A percentile compares a stretch with the other conserved stretches of the same genome.
These are phyloP conservation scores for Cercospora sojina DNA, from an alignment of 2,329 filamentous ascomycete species.

Conservation along the genomic window DNA sequence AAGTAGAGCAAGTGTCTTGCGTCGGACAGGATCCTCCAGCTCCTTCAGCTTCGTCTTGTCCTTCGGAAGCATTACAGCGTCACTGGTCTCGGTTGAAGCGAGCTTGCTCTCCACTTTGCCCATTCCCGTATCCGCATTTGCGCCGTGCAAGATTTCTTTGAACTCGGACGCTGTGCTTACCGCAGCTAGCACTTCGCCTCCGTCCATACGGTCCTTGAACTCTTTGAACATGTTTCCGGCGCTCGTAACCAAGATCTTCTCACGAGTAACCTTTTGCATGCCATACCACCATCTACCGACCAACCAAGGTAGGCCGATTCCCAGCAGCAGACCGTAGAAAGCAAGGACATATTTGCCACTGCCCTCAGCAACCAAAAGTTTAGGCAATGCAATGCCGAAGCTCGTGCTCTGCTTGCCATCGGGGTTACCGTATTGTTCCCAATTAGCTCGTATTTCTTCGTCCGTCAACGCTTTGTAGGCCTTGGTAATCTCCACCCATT, in stretches of 20 bases:
- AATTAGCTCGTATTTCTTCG: constrained; percentile 96
- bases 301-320: constrained; percentile 85
- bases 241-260: constrained; percentile 87
- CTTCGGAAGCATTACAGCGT: constrained; percentile 64
- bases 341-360: constrained; percentile 94
- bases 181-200: constrained; percentile 74
- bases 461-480: constrained; percentile 97
- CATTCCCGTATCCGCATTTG: constrained; percentile 76
- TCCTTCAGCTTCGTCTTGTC: constrained; percentile 76
- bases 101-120: constrained; percentile 79
- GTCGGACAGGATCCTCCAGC: constrained; percentile 73
- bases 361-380: constrained; percentile 87
- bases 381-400: constrained; percentile 92
- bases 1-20: constrained; percentile 83
- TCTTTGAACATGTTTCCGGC: constrained; percentile 93
- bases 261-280: constrained; percentile 86
- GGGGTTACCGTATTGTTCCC: constrained; percentile 90
- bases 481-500: constrained; percentile 94
- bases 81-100: constrained; percentile 55
- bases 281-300: constrained; percentile 99
- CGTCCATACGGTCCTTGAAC: constrained; percentile 80
- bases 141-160: constrained; percentile 69
- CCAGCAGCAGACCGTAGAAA: constrained; percentile 83
- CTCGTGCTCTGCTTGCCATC: constrained; percentile 98
- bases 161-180: constrained; percentile 87